Conservation (phyloP, 257 asterid species). For the Penstemon davidsonii region DNA sequence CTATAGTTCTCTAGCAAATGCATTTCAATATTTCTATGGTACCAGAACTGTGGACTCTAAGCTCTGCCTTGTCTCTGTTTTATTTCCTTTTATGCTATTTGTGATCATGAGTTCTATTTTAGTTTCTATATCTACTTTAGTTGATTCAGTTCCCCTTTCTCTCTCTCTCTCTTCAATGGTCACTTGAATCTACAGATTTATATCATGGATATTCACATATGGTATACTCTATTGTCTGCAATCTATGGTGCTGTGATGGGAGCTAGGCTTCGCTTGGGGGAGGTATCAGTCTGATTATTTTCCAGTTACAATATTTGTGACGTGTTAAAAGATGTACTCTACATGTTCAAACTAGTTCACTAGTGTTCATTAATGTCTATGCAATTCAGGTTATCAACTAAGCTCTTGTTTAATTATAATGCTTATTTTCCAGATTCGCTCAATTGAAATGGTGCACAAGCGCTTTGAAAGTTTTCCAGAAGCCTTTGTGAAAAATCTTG, state of each 20-base stretch:
- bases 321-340: conserved; percentile 15
- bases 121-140: conserved; percentile 4
- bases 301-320: background rate
- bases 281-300: conserved; percentile 50
- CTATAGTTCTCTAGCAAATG: background rate
- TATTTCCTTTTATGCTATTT: conserved; percentile 11
- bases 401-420: conserved; percentile 26
- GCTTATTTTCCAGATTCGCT: conserved; percentile 70
- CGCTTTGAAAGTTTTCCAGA: conserved; percentile 97
- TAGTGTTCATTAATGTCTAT: conserved; percentile 1
- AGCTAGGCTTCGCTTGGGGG: conserved; percentile 91
- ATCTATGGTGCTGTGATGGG: conserved; percentile 98
- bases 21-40: conserved; percentile 6
- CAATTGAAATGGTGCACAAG: conserved; percentile 93
- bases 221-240: conserved; percentile 91
- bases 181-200: conserved; percentile 60
- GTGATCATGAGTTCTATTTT: conserved; percentile 12
- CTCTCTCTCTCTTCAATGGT: background rate
- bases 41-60: background rate
- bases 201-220: conserved; percentile 93
- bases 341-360: conserved; percentile 4
- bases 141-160: too few species aligned
- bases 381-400: conserved; percentile 11
- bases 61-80: background rate
- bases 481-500: conserved; percentile 86